A percentile compares a stretch with the other conserved stretches of the same genome.
Evolutionary conservation across 352 stramenopile genomes (phyloP).

Genomic region (Pythium insidiosum): DNA sequence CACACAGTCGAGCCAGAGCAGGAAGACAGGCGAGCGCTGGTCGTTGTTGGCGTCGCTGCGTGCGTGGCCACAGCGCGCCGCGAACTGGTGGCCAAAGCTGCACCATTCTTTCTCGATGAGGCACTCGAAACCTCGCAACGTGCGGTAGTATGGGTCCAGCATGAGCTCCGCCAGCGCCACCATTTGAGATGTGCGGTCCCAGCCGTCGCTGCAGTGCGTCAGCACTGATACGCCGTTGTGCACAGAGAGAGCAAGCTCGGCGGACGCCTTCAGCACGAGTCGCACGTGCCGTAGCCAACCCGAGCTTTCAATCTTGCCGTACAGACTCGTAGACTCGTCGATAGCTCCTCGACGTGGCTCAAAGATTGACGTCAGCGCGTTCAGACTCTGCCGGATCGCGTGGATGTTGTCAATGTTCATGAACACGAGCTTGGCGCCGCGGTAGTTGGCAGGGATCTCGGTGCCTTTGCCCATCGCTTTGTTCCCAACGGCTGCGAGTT

Average conservation of each 20-base stretch:
- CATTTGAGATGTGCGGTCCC: constrained; percentile 99
- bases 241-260: constrained; percentile 90
- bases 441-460: constrained; percentile 95
- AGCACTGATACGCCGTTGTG: constrained; percentile 93
- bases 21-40: constrained; percentile 96
- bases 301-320: constrained; percentile 87
- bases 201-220: constrained; percentile 98
- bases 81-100: constrained; percentile 98
- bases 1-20: constrained; percentile 98
- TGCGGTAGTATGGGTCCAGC: constrained; percentile 97
- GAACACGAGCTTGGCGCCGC: constrained; percentile 90
- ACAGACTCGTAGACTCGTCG: constrained; percentile 86
- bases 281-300: constrained; percentile 96
- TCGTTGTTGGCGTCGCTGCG: constrained; percentile 84
- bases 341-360: constrained; percentile 63
- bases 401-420: constrained; percentile 99
- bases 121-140: constrained; percentile 92
- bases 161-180: constrained; percentile 93
- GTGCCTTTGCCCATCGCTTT: constrained; percentile 93
- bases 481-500: constrained; percentile 80
- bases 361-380: constrained; percentile 78
- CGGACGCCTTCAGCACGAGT: constrained; percentile 88
- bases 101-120: constrained; percentile 99
- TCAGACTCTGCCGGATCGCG: constrained; percentile 90
- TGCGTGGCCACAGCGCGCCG: constrained; percentile 90